Evolutionary conservation across 2,329 filamentous ascomycete species (phyloP).

Genomic region (Phoma sp.): DNA sequence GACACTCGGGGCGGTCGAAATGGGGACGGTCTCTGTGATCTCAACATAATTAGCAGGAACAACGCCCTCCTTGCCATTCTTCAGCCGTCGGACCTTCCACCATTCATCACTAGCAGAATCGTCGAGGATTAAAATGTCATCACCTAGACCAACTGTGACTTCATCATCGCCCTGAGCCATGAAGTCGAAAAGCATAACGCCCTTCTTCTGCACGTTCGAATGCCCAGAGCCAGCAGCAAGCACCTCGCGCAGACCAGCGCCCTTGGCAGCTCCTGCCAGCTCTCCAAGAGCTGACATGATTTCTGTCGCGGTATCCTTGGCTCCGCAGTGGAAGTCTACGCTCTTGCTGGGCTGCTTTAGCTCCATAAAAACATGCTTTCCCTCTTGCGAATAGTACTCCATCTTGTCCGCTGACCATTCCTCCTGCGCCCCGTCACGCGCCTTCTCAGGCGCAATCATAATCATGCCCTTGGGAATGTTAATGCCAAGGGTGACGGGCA

Average conservation of each 20-base stretch:
- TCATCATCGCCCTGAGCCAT: slow-evolving; percentile 96
- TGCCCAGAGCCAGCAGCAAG: slow-evolving; percentile 78
- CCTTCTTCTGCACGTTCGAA: slow-evolving; percentile 73
- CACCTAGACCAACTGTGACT: slow-evolving; percentile 86
- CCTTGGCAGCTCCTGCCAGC: slow-evolving; percentile 82
- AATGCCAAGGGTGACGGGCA: slow-evolving; percentile 96
- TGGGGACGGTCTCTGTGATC: slow-evolving; percentile 72
- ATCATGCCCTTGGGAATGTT: slow-evolving; percentile 89
- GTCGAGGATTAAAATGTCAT: slow-evolving; percentile 90
- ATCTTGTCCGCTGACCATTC: slow-evolving; percentile 96
- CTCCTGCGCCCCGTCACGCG: slow-evolving; percentile 81
- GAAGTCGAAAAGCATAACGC: slow-evolving; percentile 91
- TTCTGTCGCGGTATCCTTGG: slow-evolving; percentile 94
- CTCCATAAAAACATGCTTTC: slow-evolving; percentile 97
- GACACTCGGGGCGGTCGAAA: slow-evolving; percentile 57
- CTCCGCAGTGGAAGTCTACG: slow-evolving; percentile 94
- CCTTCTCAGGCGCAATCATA: slow-evolving; percentile 86
- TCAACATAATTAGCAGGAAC: slow-evolving; percentile 97
- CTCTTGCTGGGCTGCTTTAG: slow-evolving; percentile 91
- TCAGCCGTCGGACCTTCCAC: slow-evolving; percentile 93
- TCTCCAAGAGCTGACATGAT: slow-evolving; percentile 90
- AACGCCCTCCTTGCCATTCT: slow-evolving; percentile 93
- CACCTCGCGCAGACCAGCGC: slow-evolving; percentile 85
- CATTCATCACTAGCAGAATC: slow-evolving; percentile 94
- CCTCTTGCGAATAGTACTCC: slow-evolving; percentile 97